Conservation (phyloP, 1,284 basidiomycete species). For the Xanthoconium separans region DNA sequence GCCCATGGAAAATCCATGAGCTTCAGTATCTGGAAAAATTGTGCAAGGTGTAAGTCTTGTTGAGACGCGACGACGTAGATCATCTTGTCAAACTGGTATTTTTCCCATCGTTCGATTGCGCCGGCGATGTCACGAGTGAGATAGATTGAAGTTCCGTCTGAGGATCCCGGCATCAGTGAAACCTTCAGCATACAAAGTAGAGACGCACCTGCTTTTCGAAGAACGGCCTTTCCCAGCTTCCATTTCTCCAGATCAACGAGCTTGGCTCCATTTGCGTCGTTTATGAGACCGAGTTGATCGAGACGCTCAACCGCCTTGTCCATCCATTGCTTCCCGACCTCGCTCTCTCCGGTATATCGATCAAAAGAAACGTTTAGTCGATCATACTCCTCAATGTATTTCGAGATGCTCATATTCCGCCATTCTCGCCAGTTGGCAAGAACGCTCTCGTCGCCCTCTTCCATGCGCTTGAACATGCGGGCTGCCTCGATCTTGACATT, state of each 20-base stretch:
- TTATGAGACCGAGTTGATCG: conserved; percentile 56
- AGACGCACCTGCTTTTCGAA: conserved; percentile 77
- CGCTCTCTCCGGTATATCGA: conserved; percentile 84
- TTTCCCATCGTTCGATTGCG: conserved; percentile 89
- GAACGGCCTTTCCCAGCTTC: conserved; percentile 89
- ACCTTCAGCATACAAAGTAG: background rate
- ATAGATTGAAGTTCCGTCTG: conserved; percentile 97
- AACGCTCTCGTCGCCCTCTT: conserved; percentile 85
- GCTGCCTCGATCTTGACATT: conserved; percentile 83
- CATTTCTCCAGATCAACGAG: conserved; percentile 84
- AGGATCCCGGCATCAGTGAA: background rate
- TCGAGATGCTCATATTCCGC: conserved; percentile 89
- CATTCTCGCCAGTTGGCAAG: conserved; percentile 91
- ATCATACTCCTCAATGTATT: conserved; percentile 90
- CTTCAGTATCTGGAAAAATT: conserved; percentile 94
- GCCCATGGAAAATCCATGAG: conserved; percentile 92
- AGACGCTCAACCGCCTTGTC: conserved; percentile 65
- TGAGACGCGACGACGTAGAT: conserved; percentile 95
- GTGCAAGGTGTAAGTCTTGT: conserved; percentile 90
- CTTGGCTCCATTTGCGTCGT: conserved; percentile 71
- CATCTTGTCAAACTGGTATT: conserved; percentile 98
- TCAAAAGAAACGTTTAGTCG: conserved; percentile 93
- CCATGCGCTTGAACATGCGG: conserved; percentile 94
- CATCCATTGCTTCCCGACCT: conserved; percentile 61
- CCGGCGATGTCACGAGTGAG: conserved; percentile 98